Conservation (phyloP, 1,284 basidiomycete species). For the Leccinum pachyderme region DNA sequence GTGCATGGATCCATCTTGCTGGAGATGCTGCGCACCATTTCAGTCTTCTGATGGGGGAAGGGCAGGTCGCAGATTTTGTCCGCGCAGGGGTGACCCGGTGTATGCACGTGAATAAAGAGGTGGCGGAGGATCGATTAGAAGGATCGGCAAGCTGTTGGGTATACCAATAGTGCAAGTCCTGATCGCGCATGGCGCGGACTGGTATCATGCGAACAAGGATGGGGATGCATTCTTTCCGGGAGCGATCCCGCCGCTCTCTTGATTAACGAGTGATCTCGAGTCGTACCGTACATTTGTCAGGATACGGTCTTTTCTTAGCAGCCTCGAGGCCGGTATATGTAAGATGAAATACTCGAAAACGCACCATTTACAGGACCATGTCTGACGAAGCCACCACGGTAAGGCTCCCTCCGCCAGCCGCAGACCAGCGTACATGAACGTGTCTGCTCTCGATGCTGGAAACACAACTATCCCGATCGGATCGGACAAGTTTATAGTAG, state of each 20-base stretch:
- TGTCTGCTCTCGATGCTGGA: constrained; percentile 53
- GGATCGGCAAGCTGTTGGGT: constrained; percentile 39
- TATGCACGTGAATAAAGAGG: constrained; percentile 40
- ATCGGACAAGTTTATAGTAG: constrained; percentile 37
- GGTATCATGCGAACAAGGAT: constrained; percentile 47
- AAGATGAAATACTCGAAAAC: neutral
- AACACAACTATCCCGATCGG: constrained; percentile 36
- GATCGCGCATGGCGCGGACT: constrained; percentile 50
- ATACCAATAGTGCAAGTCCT: constrained; percentile 35
- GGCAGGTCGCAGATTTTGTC: constrained; percentile 35
- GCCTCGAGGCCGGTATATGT: neutral
- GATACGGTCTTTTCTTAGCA: too few relatives aligned
- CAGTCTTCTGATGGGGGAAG: constrained; percentile 45
- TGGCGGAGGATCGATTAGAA: constrained; percentile 41
- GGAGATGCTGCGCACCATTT: constrained; percentile 54
- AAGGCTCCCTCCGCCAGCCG: constrained; percentile 8
- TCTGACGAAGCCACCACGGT: neutral
- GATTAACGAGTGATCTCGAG: constrained; percentile 17
- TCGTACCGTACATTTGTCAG: neutral
- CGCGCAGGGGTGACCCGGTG: constrained; percentile 31
- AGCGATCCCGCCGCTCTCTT: constrained; percentile 28
- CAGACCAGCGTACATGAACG: constrained; percentile 41
- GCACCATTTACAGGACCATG: neutral
- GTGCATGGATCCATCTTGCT: constrained; percentile 52
- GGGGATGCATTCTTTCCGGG: constrained; percentile 43